Evolutionary conservation across 805 yeast species (phyloP), one percentile per base, ranked within the genome.

Genomic region (Yamadazyma phyllophila): DNA sequence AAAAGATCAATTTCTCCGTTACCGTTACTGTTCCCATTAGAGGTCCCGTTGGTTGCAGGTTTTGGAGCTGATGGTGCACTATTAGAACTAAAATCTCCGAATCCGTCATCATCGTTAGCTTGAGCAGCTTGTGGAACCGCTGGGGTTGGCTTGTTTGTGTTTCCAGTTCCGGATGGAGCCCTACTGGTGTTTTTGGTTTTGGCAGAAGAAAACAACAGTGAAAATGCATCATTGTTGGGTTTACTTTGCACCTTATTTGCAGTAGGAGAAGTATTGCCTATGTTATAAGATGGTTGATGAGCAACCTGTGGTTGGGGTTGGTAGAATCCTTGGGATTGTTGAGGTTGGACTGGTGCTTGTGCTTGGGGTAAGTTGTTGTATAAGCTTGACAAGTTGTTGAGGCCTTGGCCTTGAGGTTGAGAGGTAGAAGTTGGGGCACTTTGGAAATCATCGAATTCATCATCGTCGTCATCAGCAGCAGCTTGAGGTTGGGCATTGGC

Each of bases 401-500:
- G 56, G 49, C 60, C 60, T 20, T 20, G 24, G 56, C 51, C 15
- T 37, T 20, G 47, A 17, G 53, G 39, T 33, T 36, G 48, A 17
- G 48, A 14, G 16, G 40, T 4, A 20, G 24, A 20, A 10, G 52
- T 65, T 7, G 85, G 82, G 3, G 78, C 81, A 10, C 89, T 85
- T 63, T 86, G 92, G 74, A 86, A 86, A 53, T 86, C 94, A 52
- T 85, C 89, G 60, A 87, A 87, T 34, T 86, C 94, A 51, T 85
- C 88, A 45, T 78, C 86, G 8, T 75, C 80, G 8, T 75, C 80
- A 7, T 57, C 47, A 7, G 52, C 24, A 1, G 54, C 47, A 30
- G 58, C 45, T 20, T 64, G 47, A 8, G 59, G 36, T 34, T n/a
- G 46, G 7, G 47, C 15, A n/a, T 34, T 26, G 13, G 46, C 17